Evolutionary conservation across 2,329 filamentous ascomycete species (phyloP), one percentile per base, ranked within the genome.

Genomic region (Talaromyces sp.): DNA sequence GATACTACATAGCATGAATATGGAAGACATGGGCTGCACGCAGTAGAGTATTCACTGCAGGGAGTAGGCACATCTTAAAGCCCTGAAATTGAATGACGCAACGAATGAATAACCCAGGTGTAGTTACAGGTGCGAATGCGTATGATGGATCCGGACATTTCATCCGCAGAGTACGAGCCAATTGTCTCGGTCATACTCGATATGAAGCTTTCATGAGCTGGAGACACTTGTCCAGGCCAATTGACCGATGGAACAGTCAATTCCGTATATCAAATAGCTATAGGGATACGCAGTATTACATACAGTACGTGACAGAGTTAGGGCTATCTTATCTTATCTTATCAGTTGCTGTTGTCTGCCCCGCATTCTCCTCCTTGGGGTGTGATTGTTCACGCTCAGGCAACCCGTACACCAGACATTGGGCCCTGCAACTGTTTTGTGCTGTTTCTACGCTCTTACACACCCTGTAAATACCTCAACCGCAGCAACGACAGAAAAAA

Each of bases 401-500:
- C 12, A 3, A 35, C 32, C 32, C 12, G 3, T 14, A 14, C 32
- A 14, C 12, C 2, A 14, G 32, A 35, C 32, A 14, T 14, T 35
- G 32, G 12, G 32, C 32, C 14, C 32, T 35, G 32, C 32, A 14
- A 5, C 32, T 35, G 3, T 35, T 38, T 38, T 38, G 17, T n/a
- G 35, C 35, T 7, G 32, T 17, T 35, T 35, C 12, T n/a, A n/a
- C n/a, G n/a, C 17, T 38, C 5, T n/a, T 1, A 8, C 5, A 26
- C 6, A 35, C 32, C 3, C 32, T 29, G 27, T 2, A 8, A 2
- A 29, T 29, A 29, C 27, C 7, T 5, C 32, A 35, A 35, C 10
- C 12, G 24, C 43, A 9, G 10, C 43, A 48, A 12, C 21, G 10
- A 21, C 11, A 19, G 4, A 24, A 19, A 24, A 12, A 27, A 78